A percentile compares a stretch with the other conserved stretches of the same genome.
Evolutionary conservation across 305 asterid species (phyloP).

Genomic region (Plantago rigida): DNA sequence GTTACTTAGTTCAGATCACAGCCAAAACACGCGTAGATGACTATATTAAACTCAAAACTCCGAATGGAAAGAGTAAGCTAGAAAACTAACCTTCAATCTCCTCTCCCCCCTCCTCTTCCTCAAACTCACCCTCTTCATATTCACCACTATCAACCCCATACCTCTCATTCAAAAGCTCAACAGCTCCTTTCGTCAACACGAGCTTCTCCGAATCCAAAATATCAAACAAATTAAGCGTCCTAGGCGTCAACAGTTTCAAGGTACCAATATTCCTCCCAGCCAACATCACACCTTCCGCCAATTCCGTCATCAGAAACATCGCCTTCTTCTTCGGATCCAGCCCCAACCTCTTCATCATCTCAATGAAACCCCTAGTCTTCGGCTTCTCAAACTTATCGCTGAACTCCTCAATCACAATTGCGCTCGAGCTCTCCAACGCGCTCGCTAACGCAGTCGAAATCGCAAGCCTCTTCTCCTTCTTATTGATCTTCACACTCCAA

Average conservation of each 20-base stretch:
- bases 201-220: slow-evolving; percentile 72
- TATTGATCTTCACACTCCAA: slow-evolving; percentile 80
- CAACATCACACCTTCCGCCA: slow-evolving; percentile 56
- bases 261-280: slow-evolving; percentile 74
- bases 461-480: slow-evolving; percentile 77
- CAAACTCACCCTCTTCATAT: slow-evolving; percentile 39
- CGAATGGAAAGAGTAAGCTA: not conserved
- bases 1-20: no score
- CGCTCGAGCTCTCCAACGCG: slow-evolving; percentile 45
- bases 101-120: slow-evolving; percentile 33
- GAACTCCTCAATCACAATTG: slow-evolving; percentile 72
- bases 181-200: slow-evolving; percentile 66
- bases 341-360: slow-evolving; percentile 65
- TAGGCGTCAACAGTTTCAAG: slow-evolving; percentile 76
- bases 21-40: not conserved
- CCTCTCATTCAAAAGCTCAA: slow-evolving; percentile 64
- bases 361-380: slow-evolving; percentile 69
- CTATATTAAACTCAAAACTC: not conserved
- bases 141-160: slow-evolving; percentile 49
- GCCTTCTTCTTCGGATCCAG: slow-evolving; percentile 82
- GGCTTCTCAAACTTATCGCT: slow-evolving; percentile 73
- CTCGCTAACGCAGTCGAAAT: slow-evolving; percentile 76
- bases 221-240: slow-evolving; percentile 81
- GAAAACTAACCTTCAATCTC: slow-evolving; percentile 43
- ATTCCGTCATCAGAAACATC: slow-evolving; percentile 59